Conservation (phyloP, 2,329 filamentous ascomycete species). For the Aspergillus brasiliensis region DNA sequence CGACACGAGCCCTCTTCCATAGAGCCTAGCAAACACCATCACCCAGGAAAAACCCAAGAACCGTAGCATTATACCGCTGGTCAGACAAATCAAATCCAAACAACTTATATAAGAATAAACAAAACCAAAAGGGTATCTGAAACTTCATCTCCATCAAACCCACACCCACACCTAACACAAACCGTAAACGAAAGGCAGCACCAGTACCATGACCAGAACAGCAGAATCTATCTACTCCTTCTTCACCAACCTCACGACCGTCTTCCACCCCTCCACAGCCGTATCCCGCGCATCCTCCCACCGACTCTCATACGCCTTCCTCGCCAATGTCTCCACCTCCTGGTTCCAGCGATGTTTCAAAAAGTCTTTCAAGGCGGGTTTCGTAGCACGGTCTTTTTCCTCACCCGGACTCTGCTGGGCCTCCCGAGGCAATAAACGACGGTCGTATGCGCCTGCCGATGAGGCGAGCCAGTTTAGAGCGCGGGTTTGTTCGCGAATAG, state of each 20-base stretch:
- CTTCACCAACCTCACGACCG: slow-evolving; percentile 34
- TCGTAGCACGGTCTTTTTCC: not conserved
- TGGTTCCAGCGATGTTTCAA: slow-evolving; percentile 78
- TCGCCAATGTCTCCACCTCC: slow-evolving; percentile 68
- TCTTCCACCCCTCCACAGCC: slow-evolving; percentile 56
- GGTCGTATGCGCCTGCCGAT: slow-evolving; percentile 39
- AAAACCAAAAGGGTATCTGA: slow-evolving; percentile 20
- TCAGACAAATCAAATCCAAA: not conserved
- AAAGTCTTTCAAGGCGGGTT: slow-evolving; percentile 61
- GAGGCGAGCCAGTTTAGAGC: slow-evolving; percentile 44
- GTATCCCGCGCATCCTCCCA: slow-evolving; percentile 61
- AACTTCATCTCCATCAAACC: not conserved
- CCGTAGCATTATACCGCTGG: not conserved
- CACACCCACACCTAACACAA: not conserved
- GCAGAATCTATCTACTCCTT: slow-evolving; percentile 29
- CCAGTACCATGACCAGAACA: no score
- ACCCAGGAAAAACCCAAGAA: not conserved
- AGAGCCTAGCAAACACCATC: not conserved
- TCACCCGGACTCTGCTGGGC: not conserved
- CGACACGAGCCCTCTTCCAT: not conserved
- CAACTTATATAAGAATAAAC: not conserved
- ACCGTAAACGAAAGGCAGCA: slow-evolving; percentile 3
- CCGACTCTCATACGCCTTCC: slow-evolving; percentile 66
- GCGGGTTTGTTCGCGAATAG: slow-evolving; percentile 49
- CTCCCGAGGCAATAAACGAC: slow-evolving; percentile 27